Evolutionary conservation across 1,284 basidiomycete species (phyloP), one percentile per base, ranked within the genome.

Genomic region (Trichosporon sp.): DNA sequence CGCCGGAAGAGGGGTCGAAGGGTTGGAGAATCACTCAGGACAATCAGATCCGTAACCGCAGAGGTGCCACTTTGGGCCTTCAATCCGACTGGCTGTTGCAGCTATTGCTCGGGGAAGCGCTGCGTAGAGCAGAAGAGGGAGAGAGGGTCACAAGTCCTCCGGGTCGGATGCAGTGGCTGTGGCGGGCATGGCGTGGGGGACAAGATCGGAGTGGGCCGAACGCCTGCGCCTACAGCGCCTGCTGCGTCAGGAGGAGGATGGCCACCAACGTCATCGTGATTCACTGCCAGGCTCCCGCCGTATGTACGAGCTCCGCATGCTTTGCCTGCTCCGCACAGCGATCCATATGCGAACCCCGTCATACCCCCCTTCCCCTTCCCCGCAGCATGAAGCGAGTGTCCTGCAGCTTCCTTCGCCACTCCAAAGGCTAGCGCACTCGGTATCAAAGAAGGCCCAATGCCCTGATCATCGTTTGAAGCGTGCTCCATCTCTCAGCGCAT

Each of bases 221-320:
- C 8, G 40, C 40, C 26, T 26, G 26, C 26, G 26, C 26, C 26
- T 26, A 26, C 26, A 26, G 26, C 26, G 26, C 26, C 26, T 26
- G 26, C 26, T 26, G 26, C 2, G 26, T 26, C 26, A 26, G 26
- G 16, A 54, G 51, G 14, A 4, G 8, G 40, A 19, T n/a, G 51
- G 51, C 21, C 51, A 54, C 51, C 51, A 54, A 54, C 51, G 51
- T 54, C 51, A 54, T 54, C 51, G 51, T 10, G 19, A 54, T 54
- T 54, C 51, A 54, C 51, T 38, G 37, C 48, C 2, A 26, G 26
- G 26, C 35, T 37, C 35, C 35, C 8, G 35, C 35, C 35, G 35
- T 10, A 37, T 37, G 35, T 4, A 37, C 35, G 35, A 37, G 35
- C 35, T 37, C 35, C 35, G 35, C 8, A 5, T 37, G 35, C 35